A percentile compares a stretch with the other conserved stretches of the same genome.
Conservation (phyloP, 2,329 filamentous ascomycete genomes). For the Penicillium sp. region DNA sequence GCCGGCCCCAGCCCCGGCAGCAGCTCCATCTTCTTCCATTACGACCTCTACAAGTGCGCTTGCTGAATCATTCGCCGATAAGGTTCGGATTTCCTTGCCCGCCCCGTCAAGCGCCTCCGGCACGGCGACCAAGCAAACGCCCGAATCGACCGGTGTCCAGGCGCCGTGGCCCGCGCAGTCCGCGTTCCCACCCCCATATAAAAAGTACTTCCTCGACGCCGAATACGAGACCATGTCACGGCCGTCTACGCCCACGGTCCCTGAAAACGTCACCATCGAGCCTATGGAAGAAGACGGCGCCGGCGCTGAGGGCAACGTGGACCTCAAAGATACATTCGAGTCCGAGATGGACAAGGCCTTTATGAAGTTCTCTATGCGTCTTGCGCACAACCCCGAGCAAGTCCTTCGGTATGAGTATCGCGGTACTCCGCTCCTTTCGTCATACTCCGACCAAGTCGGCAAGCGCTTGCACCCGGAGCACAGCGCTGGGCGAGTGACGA, state of each 20-base stretch:
- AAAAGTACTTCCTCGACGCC: constrained; percentile 79
- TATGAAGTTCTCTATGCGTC: constrained; percentile 75
- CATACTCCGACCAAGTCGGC: constrained; percentile 73
- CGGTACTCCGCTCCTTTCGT: constrained; percentile 76
- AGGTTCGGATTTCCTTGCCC: constrained; percentile 57
- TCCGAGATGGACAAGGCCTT: constrained; percentile 74
- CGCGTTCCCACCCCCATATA: constrained; percentile 70
- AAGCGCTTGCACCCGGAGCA: constrained; percentile 54
- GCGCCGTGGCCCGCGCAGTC: constrained; percentile 75
- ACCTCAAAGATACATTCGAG: constrained; percentile 73
- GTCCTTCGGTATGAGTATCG: constrained; percentile 78
- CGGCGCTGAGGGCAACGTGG: constrained; percentile 32
- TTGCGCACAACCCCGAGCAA: constrained; percentile 80
- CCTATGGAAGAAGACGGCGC: constrained; percentile 39
- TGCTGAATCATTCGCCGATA: constrained; percentile 74
- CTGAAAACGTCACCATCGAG: constrained; percentile 50
- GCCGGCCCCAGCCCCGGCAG: constrained; percentile 25
- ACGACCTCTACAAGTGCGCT: constrained; percentile 62
- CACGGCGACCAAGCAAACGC: constrained; percentile 30
- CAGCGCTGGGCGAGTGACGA: constrained; percentile 30
- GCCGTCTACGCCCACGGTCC: constrained; percentile 52
- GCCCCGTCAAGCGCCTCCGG: constrained; percentile 31
- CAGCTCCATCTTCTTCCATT: constrained; percentile 27
- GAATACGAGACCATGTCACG: constrained; percentile 83
- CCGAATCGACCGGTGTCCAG: constrained; percentile 46